Evolutionary conservation across 1,284 basidiomycete species (phyloP).

Genomic region (Ustilago trichophora): DNA sequence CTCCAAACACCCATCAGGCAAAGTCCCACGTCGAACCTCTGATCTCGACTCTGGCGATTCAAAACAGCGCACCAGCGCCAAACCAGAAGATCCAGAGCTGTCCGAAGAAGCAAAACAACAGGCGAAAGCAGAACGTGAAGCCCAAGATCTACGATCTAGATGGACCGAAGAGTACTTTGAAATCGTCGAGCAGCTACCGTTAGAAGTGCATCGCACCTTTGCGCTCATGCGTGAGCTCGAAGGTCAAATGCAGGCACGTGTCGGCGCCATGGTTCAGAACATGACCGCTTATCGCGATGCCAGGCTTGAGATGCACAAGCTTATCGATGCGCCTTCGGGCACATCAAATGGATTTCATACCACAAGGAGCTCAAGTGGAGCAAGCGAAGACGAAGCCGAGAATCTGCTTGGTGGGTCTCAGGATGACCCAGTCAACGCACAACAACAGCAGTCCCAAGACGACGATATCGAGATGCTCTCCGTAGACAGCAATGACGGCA

Average conservation of each 20-base stretch:
- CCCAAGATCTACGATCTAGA: constrained; percentile 39
- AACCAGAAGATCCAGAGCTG: constrained; percentile 16
- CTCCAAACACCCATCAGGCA: not conserved
- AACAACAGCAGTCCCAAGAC: no score
- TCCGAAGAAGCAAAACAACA: constrained; percentile 34
- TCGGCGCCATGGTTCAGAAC: constrained; percentile 14
- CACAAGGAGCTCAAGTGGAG: no score
- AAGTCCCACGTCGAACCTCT: constrained; percentile 1
- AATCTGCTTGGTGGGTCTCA: constrained; percentile 27
- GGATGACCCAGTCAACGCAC: not conserved
- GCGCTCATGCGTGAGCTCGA: constrained; percentile 83
- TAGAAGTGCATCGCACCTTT: constrained; percentile 82
- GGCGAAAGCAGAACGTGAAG: constrained; percentile 31
- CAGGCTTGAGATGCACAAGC: constrained; percentile 19
- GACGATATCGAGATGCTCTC: no score
- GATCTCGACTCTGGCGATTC: not conserved
- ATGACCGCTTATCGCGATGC: constrained; percentile 38
- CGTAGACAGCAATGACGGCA: no score
- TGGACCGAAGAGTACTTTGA: constrained; percentile 65
- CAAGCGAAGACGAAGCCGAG: constrained; percentile 41
- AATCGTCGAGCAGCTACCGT: constrained; percentile 82
- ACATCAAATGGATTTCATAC: no score
- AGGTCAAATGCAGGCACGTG: constrained; percentile 71
- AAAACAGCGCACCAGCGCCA: not conserved
- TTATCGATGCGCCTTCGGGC: no score